Base-by-base conservation (phyloP, 208 protist species). In the Leishmania gerbilli region DNA sequence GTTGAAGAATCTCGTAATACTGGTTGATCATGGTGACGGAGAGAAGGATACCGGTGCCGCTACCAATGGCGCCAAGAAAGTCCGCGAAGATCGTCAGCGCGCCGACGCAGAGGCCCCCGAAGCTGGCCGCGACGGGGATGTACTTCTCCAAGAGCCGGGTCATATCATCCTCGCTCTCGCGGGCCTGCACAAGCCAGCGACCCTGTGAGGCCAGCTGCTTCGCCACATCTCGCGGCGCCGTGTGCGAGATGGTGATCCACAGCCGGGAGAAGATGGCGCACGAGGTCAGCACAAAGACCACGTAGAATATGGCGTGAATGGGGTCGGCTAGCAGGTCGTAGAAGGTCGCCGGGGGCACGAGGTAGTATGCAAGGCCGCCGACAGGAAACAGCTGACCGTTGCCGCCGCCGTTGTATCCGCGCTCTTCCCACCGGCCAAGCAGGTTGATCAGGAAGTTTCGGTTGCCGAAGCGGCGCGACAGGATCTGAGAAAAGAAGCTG, bases 11-110 rank as follows among this genome's bases (percentile, higher is more conserved):
- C 93, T 99, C 99, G 88, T 98, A 99, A 94, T 99, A 99, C 93
- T 99, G 98, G 88, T 99, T 99, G 87, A 99, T 99, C 92, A 99
- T 99, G 37, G 99, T 99, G 9, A 99, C 99, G 60, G 99, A 99
- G 24, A 99, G 93, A 6, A 99, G 89, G 81, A 99, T 99, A 91
- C 99, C 99, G 15, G 99, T 99, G 79, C 99, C 99, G 65, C 95
- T 99, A 65, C 95, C 95, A 79, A 99, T 98, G 45, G 99, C 98
- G 40, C 99, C 99, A 77, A 99, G 92, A 83, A 99, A 99, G 91
- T 99, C 99, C 11, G 99, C 99, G 60, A 99, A 91, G 79, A 99
- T 95, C 47, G 99, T 99, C 60, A 99, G 93, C n/a, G 99, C 98
- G 60, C 99, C 99, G 69, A 99, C 99, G 91, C 99, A 99, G 74